Percentiles rank a stretch among this genome's conserved stretches.
phyloP scores from a whole-genome alignment of 2,329 filamentous ascomycete genomes.

The Colletotrichum lentis region DNA sequence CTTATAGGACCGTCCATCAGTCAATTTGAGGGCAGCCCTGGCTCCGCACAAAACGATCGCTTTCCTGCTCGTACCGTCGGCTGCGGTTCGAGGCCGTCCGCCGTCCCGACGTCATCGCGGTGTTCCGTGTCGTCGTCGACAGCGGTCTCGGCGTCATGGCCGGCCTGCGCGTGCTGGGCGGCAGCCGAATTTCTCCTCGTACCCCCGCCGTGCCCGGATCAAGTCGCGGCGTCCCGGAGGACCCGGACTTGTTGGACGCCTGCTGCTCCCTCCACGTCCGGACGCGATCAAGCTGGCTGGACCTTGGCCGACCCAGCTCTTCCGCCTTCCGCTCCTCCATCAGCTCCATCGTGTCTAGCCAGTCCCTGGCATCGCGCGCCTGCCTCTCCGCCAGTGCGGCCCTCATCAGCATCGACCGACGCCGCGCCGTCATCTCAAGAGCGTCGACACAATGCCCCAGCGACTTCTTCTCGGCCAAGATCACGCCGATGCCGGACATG shows the following conservation, averaged over 20 bases:
- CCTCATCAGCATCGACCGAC: background rate
- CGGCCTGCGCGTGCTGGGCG: background rate
- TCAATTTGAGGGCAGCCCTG: background rate
- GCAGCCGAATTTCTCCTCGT: too few species aligned
- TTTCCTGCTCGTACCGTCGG: background rate
- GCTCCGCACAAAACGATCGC: background rate
- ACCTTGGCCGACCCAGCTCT: background rate
- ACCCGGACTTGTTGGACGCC: background rate
- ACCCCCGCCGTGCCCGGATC: background rate
- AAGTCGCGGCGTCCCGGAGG: background rate
- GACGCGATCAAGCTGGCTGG: background rate
- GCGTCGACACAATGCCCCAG: background rate
- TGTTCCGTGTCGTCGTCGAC: background rate
- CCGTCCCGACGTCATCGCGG: background rate
- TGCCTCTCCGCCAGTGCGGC: background rate
- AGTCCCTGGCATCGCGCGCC: constrained; percentile 1
- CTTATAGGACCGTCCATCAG: background rate
- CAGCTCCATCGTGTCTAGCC: background rate
- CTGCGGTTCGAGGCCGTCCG: constrained; percentile 11
- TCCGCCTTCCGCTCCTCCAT: background rate
- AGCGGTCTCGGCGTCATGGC: background rate
- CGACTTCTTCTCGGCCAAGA: background rate
- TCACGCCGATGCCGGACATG: constrained; percentile 14
- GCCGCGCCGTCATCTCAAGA: background rate
- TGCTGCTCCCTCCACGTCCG: constrained; percentile 1